Evolutionary conservation across 495 filamentous ascomycete genomes (phyloP), one percentile per base, ranked within the genome.

Genomic region (Immersiella caudata): DNA sequence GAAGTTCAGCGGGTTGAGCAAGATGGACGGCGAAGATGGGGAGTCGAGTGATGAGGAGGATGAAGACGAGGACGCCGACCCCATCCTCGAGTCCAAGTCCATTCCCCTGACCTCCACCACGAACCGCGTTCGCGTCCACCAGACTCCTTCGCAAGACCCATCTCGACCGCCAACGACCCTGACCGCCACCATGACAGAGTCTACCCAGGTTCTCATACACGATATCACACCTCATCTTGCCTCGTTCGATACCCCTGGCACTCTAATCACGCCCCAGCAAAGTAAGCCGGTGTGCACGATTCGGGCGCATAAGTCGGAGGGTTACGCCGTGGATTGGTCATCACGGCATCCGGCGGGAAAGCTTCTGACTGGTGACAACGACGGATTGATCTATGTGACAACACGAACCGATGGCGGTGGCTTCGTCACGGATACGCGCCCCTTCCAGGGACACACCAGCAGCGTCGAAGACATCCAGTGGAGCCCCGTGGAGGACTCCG

Each of bases 381-480:
- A 93, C 68, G 95, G 95, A 65, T 76, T 89, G 56, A 97, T 99
- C 78, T 97, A 93, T 78, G 81, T 87, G 50, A 96, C 93, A 9
- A 92, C 92, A 16, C 84, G 92, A 65, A 93, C 90, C 21, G 90
- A 94, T 71, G 92, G 92, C 46, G 94, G 93, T 25, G 90, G 89
- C 57, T 97, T 92, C 87, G 90, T 91, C 5, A 93, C 92, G 7
- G 92, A 94, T 71, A 89, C 84, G 0, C 84, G 90, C 26, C 86
- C 93, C 6, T 94, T 94, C 78, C 87, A 84, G 14, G 93, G 93
- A 26, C 95, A 98, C 81, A 84, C 84, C 4, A 88, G 89, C 54
- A 93, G 91, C 50, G 88, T 99, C 21, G 95, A 99, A 79, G 95
- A 99, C 74, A 81, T 99, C 35, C 95, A 97, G 74, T 99, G 95